Evolutionary conservation across 1,139 yeast genomes (phyloP).

Genomic region (Geotrichum siamense): DNA sequence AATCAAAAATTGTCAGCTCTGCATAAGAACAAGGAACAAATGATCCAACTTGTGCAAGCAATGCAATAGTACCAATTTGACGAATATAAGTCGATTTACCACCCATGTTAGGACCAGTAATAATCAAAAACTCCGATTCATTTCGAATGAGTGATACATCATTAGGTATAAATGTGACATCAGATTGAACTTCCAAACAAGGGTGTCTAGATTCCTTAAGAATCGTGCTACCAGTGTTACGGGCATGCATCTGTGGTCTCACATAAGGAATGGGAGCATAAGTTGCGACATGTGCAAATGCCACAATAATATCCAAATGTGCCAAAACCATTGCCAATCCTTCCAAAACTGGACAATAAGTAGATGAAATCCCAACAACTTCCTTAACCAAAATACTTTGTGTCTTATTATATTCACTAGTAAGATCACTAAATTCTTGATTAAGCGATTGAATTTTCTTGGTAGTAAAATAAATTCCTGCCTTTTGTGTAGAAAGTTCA

Average conservation of each 20-base stretch:
- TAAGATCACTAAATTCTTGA: conserved; percentile 50
- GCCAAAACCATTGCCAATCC: conserved; percentile 59
- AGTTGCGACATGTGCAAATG: conserved; percentile 81
- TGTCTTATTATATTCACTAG: conserved; percentile 60
- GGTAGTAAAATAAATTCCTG: conserved; percentile 89
- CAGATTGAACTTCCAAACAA: conserved; percentile 87
- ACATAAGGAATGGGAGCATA: conserved; percentile 78
- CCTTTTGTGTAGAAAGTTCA: conserved; percentile 86
- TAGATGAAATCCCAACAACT: conserved; percentile 67
- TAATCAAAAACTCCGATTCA: conserved; percentile 62
- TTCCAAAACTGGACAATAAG: conserved; percentile 72
- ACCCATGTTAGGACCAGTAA: conserved; percentile 98
- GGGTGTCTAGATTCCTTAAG: conserved; percentile 84
- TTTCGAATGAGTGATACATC: conserved; percentile 54
- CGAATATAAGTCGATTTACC: conserved; percentile 94
- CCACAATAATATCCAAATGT: conserved; percentile 70
- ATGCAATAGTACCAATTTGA: conserved; percentile 81
- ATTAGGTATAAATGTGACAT: conserved; percentile 77
- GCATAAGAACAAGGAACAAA: conserved; percentile 75
- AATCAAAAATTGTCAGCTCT: conserved; percentile 77
- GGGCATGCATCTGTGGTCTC: conserved; percentile 58
- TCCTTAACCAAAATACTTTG: conserved; percentile 77
- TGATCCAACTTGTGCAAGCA: conserved; percentile 90
- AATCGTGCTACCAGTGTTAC: conserved; percentile 46
- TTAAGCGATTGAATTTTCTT: conserved; percentile 53